Base-by-base conservation (phyloP, 2,329 filamentous ascomycete species). In the Pseudogymnoascus sp. region DNA sequence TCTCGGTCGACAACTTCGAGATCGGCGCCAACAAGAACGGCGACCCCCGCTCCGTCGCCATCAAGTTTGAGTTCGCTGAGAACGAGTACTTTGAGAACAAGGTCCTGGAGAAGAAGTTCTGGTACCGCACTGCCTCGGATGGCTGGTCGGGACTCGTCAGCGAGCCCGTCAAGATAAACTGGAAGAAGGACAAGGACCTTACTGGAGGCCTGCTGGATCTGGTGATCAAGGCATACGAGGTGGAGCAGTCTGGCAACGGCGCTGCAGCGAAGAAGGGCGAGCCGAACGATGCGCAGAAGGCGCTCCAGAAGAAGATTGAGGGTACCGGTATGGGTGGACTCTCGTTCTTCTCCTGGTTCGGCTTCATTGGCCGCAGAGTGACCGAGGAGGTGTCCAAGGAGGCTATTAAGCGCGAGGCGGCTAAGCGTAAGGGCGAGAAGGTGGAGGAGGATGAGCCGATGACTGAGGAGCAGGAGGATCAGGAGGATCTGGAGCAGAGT, bases 311-410 rank as follows among this genome's bases (percentile, higher is more conserved):
- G 66, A 79, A 80, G 75, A 82, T 81, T 63, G 78, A 80, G 60
- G 68, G 74, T 65, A 84, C 80, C 13, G 81, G 82, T 52, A 79
- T 88, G 63, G 83, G 82, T 48, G 84, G 81, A 5, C 71, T 85
- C 57, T 91, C 86, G 74, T 96, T 96, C 80, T 96, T 96, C 71
- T 83, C 85, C 61, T 94, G 87, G 82, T 96, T 96, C 72, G 89
- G 87, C 59, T 96, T 86, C 76, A 83, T 80, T 63, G 89, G 84
- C 64, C 77, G 82, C 64, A 82, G 82, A 68, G 76, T 96, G 67
- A 82, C 81, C 52, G 86, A 83, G 2, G 87, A 89, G 73, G 88
- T 95, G 79, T 86, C 82, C 67, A 76, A 75, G 65, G 76, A 80
- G 63, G 86, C 85, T 5, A 74, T 71, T 21, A 81, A 83, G 73